A percentile compares a stretch with the other conserved stretches of the same genome.
Conservation (phyloP, 768 basidiomycete genomes). For the Gloeopeniophorella convolvens region DNA sequence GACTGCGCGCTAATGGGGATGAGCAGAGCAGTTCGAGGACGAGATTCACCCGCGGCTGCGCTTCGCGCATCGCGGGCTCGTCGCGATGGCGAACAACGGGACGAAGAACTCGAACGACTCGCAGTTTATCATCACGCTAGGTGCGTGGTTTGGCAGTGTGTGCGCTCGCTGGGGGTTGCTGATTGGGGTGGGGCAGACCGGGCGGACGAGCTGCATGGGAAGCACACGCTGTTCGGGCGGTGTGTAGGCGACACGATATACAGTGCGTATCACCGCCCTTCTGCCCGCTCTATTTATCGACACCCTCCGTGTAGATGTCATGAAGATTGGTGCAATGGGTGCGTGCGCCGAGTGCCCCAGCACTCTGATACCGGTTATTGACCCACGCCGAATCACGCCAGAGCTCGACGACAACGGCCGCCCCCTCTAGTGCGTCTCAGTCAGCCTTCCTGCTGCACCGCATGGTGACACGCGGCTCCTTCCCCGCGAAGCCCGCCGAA, state of each 20-base stretch:
- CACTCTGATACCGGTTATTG: not conserved
- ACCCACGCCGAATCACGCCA: constrained; percentile 26
- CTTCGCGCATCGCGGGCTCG: constrained; percentile 83
- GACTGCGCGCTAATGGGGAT: not conserved
- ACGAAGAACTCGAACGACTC: constrained; percentile 86
- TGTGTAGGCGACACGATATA: constrained; percentile 83
- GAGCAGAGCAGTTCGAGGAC: constrained; percentile 81
- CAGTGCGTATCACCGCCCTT: constrained; percentile 43
- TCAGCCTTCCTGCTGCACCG: not conserved
- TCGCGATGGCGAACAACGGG: constrained; percentile 92
- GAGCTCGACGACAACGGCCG: constrained; percentile 69
- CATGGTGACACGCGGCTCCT: constrained; percentile 1
- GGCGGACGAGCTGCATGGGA: constrained; percentile 89
- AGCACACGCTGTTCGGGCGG: constrained; percentile 93
- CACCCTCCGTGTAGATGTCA: constrained; percentile 51
- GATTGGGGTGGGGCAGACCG: constrained; percentile 44
- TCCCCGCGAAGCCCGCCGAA: constrained; percentile 66
- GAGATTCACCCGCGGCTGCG: constrained; percentile 90
- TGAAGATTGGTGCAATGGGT: constrained; percentile 92
- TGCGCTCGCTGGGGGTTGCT: not conserved
- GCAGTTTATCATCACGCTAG: constrained; percentile 92
- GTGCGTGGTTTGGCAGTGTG: constrained; percentile 34
- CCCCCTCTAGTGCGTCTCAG: constrained; percentile 64
- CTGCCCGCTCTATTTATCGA: not conserved
- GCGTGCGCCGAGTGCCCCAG: constrained; percentile 23